Conservation (phyloP, 1,139 yeast species). For the Petasospora rhodanensis region DNA sequence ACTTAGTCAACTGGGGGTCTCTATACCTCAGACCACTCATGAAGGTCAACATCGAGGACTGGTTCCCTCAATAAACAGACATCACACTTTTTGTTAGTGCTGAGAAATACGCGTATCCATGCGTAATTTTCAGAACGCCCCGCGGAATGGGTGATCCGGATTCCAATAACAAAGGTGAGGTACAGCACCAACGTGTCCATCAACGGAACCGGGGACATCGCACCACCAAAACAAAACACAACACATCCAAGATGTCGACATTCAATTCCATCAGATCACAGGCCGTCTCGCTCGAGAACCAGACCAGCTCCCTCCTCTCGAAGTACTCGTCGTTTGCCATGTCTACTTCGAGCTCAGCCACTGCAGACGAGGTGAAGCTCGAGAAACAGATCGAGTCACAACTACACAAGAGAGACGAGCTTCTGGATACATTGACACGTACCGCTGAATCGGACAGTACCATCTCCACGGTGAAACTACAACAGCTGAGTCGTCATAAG, state of each 20-base stretch:
- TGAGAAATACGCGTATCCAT: slow-evolving; percentile 4
- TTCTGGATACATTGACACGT: slow-evolving; percentile 33
- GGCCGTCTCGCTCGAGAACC: slow-evolving; percentile 52
- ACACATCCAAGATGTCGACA: slow-evolving; percentile 25
- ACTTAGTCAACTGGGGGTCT: slow-evolving; percentile 9
- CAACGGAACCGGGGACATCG: no score
- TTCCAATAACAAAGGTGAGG: no score
- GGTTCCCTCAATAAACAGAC: no score
- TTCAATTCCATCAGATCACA: slow-evolving; percentile 52
- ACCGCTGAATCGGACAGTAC: slow-evolving; percentile 54
- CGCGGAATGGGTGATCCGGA: no score
- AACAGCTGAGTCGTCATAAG: slow-evolving; percentile 78
- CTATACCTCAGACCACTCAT: slow-evolving; percentile 5
- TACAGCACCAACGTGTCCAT: no score
- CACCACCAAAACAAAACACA: background rate
- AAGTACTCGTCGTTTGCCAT: slow-evolving; percentile 52
- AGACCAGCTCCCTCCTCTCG: slow-evolving; percentile 46
- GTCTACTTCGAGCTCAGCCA: slow-evolving; percentile 42
- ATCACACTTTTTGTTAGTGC: slow-evolving; percentile 6
- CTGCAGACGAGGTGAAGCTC: slow-evolving; percentile 42
- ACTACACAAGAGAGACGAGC: slow-evolving; percentile 39
- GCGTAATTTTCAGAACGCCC: slow-evolving; percentile 5
- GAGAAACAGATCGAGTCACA: slow-evolving; percentile 40
- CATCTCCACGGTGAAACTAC: slow-evolving; percentile 69
- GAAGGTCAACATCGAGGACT: background rate